Evolutionary conservation across 2,329 filamentous ascomycete genomes (phyloP).

Genomic region (Xylaria sp.): DNA sequence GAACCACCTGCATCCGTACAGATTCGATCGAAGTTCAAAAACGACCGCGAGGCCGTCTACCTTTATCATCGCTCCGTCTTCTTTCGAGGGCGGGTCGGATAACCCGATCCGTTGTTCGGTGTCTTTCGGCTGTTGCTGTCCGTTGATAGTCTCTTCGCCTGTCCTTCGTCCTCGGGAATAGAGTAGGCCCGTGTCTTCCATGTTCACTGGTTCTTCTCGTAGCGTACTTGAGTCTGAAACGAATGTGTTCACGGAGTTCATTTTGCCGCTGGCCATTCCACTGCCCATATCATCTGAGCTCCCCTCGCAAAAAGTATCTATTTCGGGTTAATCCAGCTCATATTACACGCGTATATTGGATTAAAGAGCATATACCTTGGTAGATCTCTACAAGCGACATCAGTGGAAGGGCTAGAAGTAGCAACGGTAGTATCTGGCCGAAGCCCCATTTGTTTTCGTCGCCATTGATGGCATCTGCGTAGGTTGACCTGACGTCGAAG

Average conservation of each 20-base stretch:
- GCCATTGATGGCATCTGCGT: background rate
- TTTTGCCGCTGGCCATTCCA: background rate
- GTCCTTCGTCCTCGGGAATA: background rate
- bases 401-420: conserved; percentile 10
- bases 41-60: background rate
- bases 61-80: background rate
- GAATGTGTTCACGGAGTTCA: background rate
- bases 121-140: background rate
- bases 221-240: background rate
- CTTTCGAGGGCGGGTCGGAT: background rate
- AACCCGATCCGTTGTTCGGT: conserved; percentile 2
- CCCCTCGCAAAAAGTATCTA: background rate
- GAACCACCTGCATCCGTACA: conserved; percentile 1
- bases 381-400: conserved; percentile 9
- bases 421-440: conserved; percentile 12
- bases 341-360: background rate
- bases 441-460: conserved; percentile 6
- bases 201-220: background rate
- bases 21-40: background rate
- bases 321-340: background rate
- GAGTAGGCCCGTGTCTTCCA: background rate
- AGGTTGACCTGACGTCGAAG: background rate
- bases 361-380: conserved; percentile 3
- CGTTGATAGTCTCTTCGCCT: background rate
- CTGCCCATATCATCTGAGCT: background rate